phyloP scores from a whole-genome alignment of 257 asterid genomes.

The Solanum dulcamara region DNA sequence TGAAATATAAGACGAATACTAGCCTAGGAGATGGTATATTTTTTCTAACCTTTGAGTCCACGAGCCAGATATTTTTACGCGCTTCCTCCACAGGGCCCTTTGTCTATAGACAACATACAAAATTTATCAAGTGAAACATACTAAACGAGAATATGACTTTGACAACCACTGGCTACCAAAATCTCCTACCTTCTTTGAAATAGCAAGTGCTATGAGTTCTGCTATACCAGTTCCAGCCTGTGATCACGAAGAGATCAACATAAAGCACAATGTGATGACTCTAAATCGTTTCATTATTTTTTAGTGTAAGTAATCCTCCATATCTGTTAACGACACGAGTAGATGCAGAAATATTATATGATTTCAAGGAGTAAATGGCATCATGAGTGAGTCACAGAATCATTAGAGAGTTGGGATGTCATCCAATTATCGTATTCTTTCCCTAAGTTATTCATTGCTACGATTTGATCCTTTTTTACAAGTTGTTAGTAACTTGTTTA shows the following conservation, averaged over 20 bases:
- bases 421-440: not conserved
- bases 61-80: slow-evolving; percentile 85
- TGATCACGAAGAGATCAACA: slow-evolving; percentile 7
- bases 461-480: not conserved
- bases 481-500: not conserved
- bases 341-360: not conserved
- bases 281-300: not conserved
- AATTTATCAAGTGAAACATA: not conserved
- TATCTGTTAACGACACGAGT: not conserved
- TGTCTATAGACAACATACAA: slow-evolving; percentile 20
- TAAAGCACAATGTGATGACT: not conserved
- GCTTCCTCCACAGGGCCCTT: slow-evolving; percentile 47
- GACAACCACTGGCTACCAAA: not conserved
- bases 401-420: not conserved
- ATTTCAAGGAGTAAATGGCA: not conserved
- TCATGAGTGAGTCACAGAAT: not conserved
- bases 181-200: slow-evolving; percentile 55
- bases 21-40: not conserved
- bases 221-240: slow-evolving; percentile 99
- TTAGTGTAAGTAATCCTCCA: too few relatives aligned
- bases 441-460: not conserved
- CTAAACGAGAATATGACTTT: not conserved
- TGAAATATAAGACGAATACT: not conserved
- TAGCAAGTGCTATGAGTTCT: slow-evolving; percentile 89
- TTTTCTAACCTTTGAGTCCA: slow-evolving; percentile 82